Evolutionary conservation across 208 protist genomes (phyloP).

Genomic region (Wallacemonas sp.): DNA sequence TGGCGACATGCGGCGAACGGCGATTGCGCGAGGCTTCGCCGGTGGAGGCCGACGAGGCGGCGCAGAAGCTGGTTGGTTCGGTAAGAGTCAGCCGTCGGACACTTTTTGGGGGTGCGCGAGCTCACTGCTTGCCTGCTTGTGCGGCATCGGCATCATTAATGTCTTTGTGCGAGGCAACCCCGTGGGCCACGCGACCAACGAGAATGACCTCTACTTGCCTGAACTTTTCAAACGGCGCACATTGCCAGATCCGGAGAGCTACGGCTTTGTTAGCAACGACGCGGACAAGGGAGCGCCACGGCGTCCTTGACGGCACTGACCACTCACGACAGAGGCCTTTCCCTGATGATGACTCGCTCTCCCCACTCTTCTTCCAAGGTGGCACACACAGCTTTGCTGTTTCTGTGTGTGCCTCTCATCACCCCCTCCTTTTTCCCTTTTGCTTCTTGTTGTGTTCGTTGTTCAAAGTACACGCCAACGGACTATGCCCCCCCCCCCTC

Average conservation of each 20-base stretch:
- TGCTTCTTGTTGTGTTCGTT: background rate
- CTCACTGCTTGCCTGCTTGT: slow-evolving; percentile 36
- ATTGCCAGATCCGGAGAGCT: slow-evolving; percentile 24
- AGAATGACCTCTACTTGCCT: slow-evolving; percentile 46
- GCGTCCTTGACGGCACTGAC: background rate
- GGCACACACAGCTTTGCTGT: no score
- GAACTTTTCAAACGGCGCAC: background rate
- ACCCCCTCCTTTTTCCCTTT: background rate
- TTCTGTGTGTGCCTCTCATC: no score
- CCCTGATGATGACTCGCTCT: no score
- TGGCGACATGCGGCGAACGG: background rate
- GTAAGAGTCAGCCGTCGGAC: background rate
- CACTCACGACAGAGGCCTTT: no score
- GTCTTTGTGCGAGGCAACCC: slow-evolving; percentile 63
- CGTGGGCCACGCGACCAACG: slow-evolving; percentile 38
- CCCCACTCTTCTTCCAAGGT: no score
- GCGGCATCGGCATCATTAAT: slow-evolving; percentile 66
- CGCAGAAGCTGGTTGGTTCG: slow-evolving; percentile 66
- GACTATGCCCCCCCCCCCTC: no score
- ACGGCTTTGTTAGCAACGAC: slow-evolving; percentile 70
- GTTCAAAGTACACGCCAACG: no score
- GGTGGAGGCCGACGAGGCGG: slow-evolving; percentile 14
- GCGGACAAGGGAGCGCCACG: slow-evolving; percentile 3
- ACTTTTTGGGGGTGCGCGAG: slow-evolving; percentile 36
- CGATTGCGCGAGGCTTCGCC: background rate